Conservation (phyloP, 2,329 filamentous ascomycete genomes). For the Colletotrichum sublineola region DNA sequence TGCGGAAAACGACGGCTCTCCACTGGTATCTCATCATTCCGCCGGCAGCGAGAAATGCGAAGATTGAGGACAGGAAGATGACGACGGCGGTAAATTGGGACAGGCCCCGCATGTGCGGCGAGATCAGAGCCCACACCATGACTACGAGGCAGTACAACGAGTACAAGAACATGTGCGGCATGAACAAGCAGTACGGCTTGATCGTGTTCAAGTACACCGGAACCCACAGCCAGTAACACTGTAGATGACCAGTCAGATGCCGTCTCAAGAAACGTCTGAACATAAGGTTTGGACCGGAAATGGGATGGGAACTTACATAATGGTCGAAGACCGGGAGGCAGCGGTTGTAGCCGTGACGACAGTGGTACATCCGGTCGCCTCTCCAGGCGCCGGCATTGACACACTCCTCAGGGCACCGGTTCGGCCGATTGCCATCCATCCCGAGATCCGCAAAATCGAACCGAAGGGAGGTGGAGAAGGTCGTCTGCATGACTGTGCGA, state of each 20-base stretch:
- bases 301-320: not conserved
- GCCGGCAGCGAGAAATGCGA: not conserved
- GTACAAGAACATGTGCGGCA: not conserved
- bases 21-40: not conserved
- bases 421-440: not conserved
- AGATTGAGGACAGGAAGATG: not conserved
- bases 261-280: not conserved
- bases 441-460: not conserved
- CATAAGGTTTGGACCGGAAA: rapidly evolving
- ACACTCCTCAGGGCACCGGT: not conserved
- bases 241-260: not conserved
- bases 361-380: not conserved
- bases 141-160: not conserved
- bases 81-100: not conserved
- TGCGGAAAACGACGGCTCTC: not conserved
- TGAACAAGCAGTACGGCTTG: not conserved
- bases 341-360: not conserved
- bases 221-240: not conserved
- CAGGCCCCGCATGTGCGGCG: not conserved
- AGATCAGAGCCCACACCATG: rapidly evolving
- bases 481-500: not conserved
- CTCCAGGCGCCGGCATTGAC: not conserved
- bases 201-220: not conserved
- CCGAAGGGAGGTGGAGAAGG: not conserved
- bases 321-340: not conserved